Evolutionary conservation across 1,139 yeast species (phyloP), one percentile per base, ranked within the genome.

Genomic region (Candida sanyaensis): DNA sequence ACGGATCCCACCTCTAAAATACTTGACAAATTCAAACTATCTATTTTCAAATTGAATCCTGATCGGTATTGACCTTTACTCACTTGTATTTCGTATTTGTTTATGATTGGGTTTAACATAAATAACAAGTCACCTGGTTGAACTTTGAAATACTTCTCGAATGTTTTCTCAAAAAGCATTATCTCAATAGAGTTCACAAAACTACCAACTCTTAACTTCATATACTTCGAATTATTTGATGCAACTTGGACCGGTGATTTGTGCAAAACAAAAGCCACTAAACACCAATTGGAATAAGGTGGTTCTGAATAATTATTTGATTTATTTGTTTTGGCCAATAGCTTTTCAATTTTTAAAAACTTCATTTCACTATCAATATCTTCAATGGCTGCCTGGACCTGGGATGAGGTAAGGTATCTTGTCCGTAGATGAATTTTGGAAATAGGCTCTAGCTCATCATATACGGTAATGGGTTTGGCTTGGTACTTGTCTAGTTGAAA

Each of bases 51-150:
- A 32, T 80, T 84, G 60, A 91, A 88, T 0, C 89, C 81, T 42
- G 52, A 23, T 43, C 47, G 52, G 45, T 42, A 46, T 23, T 28
- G 41, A 13, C 28, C 34, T 17, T 41, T 26, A 21, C 40, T 42
- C 13, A 34, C 39, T 28, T 41, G 42, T 10, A 45, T 52, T 29
- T 47, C 48, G 39, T 47, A 50, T 37, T 57, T 59, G 63, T 53
- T 71, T 1, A 89, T 71, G 2, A 71, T 72, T 0, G 99, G 98
- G 60, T 92, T 92, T 42, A 92, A 65, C 0, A 93, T 62, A 0
- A 87, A 87, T 8, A 92, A 64, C 1, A 92, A 65, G 49, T 88
- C 90, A 0, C 99, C 98, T 1, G 81, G 75, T 42, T 81, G 72
- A 3, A 91, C 59, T 51, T 85, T 88, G 83, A 89, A 88, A 63